phyloP scores from a whole-genome alignment of 2,329 filamentous ascomycete genomes.

The Raffaelea ambrosiae region DNA sequence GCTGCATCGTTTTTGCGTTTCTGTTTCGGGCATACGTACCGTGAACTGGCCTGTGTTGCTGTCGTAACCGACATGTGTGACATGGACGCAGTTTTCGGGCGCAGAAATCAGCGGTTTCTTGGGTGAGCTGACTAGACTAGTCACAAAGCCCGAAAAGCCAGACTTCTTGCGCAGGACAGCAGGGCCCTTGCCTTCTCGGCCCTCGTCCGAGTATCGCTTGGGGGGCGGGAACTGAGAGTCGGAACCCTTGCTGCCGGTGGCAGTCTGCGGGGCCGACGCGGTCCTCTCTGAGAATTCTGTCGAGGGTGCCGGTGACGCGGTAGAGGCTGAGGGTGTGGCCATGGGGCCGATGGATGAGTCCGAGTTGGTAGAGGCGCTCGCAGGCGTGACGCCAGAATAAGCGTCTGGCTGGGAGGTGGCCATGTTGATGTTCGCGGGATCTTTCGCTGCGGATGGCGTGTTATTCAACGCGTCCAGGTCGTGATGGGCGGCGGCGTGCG shows the following conservation, averaged over 20 bases:
- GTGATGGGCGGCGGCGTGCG: conserved; percentile 11
- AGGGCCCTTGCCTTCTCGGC: conserved; percentile 50
- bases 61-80: conserved; percentile 96
- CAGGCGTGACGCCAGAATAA: conserved; percentile 18
- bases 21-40: conserved; percentile 54
- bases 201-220: conserved; percentile 76
- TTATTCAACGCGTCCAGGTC: not conserved
- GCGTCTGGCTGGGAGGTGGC: conserved; percentile 21
- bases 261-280: conserved; percentile 20
- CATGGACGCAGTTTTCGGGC: conserved; percentile 93
- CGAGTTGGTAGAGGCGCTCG: conserved; percentile 11
- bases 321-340: not conserved
- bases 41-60: conserved; percentile 95
- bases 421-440: conserved; percentile 15
- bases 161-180: conserved; percentile 70
- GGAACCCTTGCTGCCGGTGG: conserved; percentile 17
- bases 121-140: conserved; percentile 72
- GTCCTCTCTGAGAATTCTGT: conserved; percentile 36
- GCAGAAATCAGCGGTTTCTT: conserved; percentile 93
- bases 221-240: conserved; percentile 38
- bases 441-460: too few relatives aligned
- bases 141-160: conserved; percentile 81
- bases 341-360: conserved; percentile 2
- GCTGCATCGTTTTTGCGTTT: not conserved
- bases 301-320: conserved; percentile 10